Conservation (phyloP, 495 filamentous ascomycete genomes). For the Halenospora varia region DNA sequence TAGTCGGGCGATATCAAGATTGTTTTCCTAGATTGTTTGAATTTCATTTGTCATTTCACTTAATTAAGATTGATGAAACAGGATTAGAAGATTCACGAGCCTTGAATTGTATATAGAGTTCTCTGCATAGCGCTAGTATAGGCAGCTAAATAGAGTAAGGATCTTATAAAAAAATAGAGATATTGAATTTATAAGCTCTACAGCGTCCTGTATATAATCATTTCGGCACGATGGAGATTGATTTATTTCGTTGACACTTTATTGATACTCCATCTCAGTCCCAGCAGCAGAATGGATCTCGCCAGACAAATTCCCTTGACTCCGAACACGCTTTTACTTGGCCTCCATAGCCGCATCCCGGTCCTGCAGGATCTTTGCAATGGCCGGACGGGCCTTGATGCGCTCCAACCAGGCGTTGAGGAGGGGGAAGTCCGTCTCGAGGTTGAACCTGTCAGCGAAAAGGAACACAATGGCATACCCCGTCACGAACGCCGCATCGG, state of each 20-base stretch:
- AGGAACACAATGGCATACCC: conserved; percentile 1
- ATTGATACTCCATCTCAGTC: conserved; percentile 6
- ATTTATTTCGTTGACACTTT: neutral
- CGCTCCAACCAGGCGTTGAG: conserved; percentile 32
- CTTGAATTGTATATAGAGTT: conserved; percentile 8
- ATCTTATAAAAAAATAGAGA: neutral
- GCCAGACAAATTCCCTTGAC: conserved; percentile 7
- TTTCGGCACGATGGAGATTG: neutral
- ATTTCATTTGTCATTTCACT: conserved; percentile 10
- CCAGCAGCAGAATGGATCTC: conserved; percentile 6
- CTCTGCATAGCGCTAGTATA: conserved; percentile 8
- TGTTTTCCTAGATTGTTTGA: conserved; percentile 6
- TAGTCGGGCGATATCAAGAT: neutral
- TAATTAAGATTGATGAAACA: neutral
- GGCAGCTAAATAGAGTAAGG: conserved; percentile 4
- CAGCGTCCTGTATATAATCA: neutral
- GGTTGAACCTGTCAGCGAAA: conserved; percentile 6
- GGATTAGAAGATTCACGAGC: conserved; percentile 6
- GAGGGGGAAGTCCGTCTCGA: conserved; percentile 33
- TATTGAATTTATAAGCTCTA: neutral
- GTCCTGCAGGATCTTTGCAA: conserved; percentile 37
- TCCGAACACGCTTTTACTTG: conserved; percentile 8
- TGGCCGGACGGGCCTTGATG: conserved; percentile 30
- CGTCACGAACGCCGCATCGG: conserved; percentile 3
- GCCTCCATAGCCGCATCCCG: conserved; percentile 23